These are phyloP conservation scores for Streptanthus diversifolius DNA, from an alignment of 345 rosid genomes.

Conservation along the genomic window DNA sequence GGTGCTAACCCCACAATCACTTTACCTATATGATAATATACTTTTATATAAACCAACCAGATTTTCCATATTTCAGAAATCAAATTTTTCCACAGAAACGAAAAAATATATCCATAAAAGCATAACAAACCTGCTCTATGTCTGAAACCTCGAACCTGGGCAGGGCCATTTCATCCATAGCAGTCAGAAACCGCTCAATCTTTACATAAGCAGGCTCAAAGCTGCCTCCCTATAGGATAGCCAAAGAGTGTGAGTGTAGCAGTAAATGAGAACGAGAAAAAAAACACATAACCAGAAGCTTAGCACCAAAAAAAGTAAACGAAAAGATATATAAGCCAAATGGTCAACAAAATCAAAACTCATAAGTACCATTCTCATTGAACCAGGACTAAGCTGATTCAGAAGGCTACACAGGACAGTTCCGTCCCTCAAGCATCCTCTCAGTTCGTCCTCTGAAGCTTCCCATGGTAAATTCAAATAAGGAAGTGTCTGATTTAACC, in stretches of 20 bases:
- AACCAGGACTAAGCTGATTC: conserved; percentile 56
- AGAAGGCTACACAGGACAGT: conserved; percentile 57
- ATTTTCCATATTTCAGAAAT: conserved; percentile 3
- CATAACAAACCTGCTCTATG: conserved; percentile 65
- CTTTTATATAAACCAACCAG: background rate
- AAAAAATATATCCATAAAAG: background rate
- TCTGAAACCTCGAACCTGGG: conserved; percentile 62
- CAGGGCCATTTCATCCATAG: conserved; percentile 63
- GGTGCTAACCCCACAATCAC: conserved; percentile 7
- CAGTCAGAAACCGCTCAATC: conserved; percentile 53
- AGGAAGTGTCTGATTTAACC: conserved; percentile 62
- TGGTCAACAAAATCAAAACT: conserved; percentile 5
- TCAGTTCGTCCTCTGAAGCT: conserved; percentile 61
- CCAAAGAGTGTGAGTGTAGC: conserved; percentile 12
- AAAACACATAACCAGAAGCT: conserved; percentile 4
- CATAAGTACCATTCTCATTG: conserved; percentile 42
- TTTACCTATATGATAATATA: background rate
- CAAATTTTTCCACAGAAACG: background rate
- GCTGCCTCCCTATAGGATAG: conserved; percentile 46
- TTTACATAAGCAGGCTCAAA: conserved; percentile 40
- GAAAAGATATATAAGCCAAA: background rate
- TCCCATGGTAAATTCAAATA: conserved; percentile 52
- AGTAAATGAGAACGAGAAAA: background rate
- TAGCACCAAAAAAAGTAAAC: background rate
- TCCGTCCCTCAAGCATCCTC: conserved; percentile 66